Base-by-base conservation (phyloP, 306 rosid genomes). In the Abrus pulchellus region DNA sequence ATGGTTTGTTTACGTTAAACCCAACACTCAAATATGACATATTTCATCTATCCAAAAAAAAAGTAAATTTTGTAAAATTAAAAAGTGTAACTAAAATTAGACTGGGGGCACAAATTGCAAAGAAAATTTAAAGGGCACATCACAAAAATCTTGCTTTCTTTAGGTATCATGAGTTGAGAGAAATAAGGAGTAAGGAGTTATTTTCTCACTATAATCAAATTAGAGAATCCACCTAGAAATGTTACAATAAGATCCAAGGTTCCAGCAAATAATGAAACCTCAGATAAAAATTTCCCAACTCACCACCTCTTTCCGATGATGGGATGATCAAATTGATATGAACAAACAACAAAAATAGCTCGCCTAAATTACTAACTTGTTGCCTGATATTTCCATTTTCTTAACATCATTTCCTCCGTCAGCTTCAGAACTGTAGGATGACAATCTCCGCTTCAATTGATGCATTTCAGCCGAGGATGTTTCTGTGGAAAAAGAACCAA, bases 231-330 rank as follows among this genome's bases (percentile, higher is more conserved):
- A 83, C 68, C 85, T 57, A 55, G 41, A 65, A 68, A 63, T 45
- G 61, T 45, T 75, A 59, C 80, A 56, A 71, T 76, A 14, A 72
- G 85, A 81, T 84, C 93, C 62, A 89, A 82, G 94, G 75, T 85
- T 82, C 88, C 89, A 67, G 76, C 83, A 89, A 93, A 89, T 85
- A 83, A 63, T 74, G 93, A 90, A 88, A 89, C 82, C 92, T 85
- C 87, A 78, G 89, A 82, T 72, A 83, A 88, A 49, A 75, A 72
- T 75, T 55, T 83, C 90, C 91, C 93, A 80, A 62, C 85, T 85
- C 90, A 79, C 85, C 91, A 82, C 45, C 75, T 67, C 85, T 82
- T 86, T 84, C 45, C 9, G 87, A 88, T 85, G 97, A 85, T 82
- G 91, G 98, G 92, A 62, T 74, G 71, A 80, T 84, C 84, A 62